phyloP scores from a whole-genome alignment of 2,329 filamentous ascomycete genomes.

The Penicillium sclerotigenum region DNA sequence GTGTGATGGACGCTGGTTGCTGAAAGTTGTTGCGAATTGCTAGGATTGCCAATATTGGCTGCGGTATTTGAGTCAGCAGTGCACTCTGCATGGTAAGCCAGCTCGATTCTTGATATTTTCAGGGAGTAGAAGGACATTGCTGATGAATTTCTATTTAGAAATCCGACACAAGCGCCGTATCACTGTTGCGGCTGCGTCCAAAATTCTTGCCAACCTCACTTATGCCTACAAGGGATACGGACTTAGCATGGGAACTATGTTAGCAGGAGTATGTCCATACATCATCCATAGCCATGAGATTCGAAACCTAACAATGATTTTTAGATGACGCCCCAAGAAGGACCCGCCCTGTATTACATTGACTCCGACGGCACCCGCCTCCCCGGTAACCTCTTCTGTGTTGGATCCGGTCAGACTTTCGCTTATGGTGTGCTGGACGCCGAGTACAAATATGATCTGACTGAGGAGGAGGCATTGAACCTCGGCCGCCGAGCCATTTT shows the following conservation, averaged over 20 bases:
- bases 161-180: conserved; percentile 99
- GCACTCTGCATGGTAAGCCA: conserved; percentile 73
- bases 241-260: conserved; percentile 99
- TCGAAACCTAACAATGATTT: not conserved
- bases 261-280: conserved; percentile 88
- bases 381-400: conserved; percentile 93
- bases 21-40: conserved; percentile 9
- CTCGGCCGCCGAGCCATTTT: conserved; percentile 89
- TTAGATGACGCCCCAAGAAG: conserved; percentile 68
- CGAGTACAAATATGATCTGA: conserved; percentile 87
- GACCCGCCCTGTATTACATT: conserved; percentile 97
- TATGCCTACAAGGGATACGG: conserved; percentile 99
- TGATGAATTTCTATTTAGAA: conserved; percentile 45
- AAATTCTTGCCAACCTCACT: conserved; percentile 97
- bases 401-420: conserved; percentile 96
- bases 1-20: conserved; percentile 1
- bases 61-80: conserved; percentile 97
- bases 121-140: not conserved
- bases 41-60: conserved; percentile 99
- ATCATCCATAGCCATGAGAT: not conserved
- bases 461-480: conserved; percentile 82
- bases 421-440: conserved; percentile 97
- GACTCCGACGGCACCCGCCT: conserved; percentile 94
- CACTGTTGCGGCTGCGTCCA: conserved; percentile 92
- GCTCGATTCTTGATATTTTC: not conserved